A percentile compares a stretch with the other conserved stretches of the same genome.
Evolutionary conservation across 2,329 filamentous ascomycete species (phyloP).

Genomic region (Metarhizium humberi): DNA sequence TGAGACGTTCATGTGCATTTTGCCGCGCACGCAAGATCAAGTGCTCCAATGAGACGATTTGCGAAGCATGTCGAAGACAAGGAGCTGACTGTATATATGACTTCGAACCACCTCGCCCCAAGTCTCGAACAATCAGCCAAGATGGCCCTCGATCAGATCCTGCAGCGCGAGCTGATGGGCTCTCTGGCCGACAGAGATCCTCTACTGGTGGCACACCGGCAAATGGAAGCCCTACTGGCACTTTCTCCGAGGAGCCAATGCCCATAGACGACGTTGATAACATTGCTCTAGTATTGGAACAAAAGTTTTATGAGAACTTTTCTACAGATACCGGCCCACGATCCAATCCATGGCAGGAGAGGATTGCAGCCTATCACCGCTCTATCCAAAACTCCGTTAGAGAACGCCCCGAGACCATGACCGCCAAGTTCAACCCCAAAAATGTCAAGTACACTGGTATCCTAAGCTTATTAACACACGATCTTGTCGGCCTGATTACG

Average conservation of each 20-base stretch:
- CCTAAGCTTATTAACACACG: conserved; percentile 18
- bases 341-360: conserved; percentile 14
- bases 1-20: conserved; percentile 22
- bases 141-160: conserved; percentile 14
- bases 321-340: conserved; percentile 7
- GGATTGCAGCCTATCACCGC: conserved; percentile 12
- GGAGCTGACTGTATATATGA: conserved; percentile 29
- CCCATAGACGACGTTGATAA: conserved; percentile 13
- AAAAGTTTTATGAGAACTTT: conserved; percentile 21
- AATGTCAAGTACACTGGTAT: conserved; percentile 16
- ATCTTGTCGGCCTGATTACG: conserved; percentile 24
- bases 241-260: conserved; percentile 12
- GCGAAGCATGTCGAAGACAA: conserved; percentile 26
- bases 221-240: conserved; percentile 14
- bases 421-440: conserved; percentile 11
- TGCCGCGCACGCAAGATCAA: conserved; percentile 29
- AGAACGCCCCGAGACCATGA: conserved; percentile 10
- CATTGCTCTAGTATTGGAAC: conserved; percentile 20
- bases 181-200: conserved; percentile 13
- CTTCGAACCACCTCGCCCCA: conserved; percentile 22
- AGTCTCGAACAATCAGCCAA: conserved; percentile 17
- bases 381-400: conserved; percentile 4
- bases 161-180: conserved; percentile 7
- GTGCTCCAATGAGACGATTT: conserved; percentile 28
- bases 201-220: conserved; percentile 14